Conservation (phyloP, 2,329 filamentous ascomycete genomes). For the Aspergillus ibericus region DNA sequence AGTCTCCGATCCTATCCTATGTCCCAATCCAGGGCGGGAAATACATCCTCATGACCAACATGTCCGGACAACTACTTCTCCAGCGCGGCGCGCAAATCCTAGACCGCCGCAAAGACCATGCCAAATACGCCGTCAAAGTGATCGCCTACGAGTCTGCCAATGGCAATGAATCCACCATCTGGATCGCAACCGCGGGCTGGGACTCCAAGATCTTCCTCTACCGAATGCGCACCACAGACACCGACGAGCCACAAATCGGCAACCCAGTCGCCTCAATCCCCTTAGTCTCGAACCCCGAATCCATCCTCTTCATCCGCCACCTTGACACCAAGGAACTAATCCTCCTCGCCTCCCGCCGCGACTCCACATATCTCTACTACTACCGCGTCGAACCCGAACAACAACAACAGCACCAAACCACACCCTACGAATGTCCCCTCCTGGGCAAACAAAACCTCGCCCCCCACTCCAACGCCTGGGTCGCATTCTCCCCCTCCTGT, state of each 20-base stretch:
- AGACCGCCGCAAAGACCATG: constrained; percentile 56
- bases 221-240: constrained; percentile 20
- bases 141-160: constrained; percentile 40
- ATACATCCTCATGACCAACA: constrained; percentile 55
- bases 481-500: constrained; percentile 61
- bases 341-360: constrained; percentile 56
- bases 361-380: constrained; percentile 61
- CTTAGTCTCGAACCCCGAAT: constrained; percentile 57
- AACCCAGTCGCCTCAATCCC: constrained; percentile 30
- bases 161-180: constrained; percentile 25
- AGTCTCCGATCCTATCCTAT: constrained; percentile 55
- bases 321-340: constrained; percentile 49
- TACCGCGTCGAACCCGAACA: constrained; percentile 40
- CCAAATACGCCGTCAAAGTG: constrained; percentile 60
- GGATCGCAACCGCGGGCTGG: constrained; percentile 62
- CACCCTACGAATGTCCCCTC: constrained; percentile 35
- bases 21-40: constrained; percentile 41
- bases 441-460: constrained; percentile 62
- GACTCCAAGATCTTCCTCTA: constrained; percentile 60
- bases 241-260: constrained; percentile 19
- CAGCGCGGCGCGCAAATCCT: constrained; percentile 47
- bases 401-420: not conserved
- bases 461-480: constrained; percentile 64
- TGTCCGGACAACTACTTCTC: constrained; percentile 59
- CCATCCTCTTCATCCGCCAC: constrained; percentile 54